phyloP scores from a whole-genome alignment of 768 basidiomycete genomes.

The Bullera alba region DNA sequence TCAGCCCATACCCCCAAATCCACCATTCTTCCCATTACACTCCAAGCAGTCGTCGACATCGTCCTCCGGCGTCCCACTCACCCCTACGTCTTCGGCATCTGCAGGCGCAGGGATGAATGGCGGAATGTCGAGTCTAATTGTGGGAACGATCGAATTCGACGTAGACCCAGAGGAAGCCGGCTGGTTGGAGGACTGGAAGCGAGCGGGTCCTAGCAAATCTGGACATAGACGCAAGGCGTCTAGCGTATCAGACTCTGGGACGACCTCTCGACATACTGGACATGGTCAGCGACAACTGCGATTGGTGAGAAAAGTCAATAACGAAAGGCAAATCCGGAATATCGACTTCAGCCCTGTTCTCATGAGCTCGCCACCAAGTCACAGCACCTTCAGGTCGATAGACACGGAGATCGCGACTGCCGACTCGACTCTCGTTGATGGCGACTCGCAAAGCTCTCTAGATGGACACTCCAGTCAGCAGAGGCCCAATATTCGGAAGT shows the following conservation, averaged over 20 bases:
- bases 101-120: too few species aligned
- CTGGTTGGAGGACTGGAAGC: slow-evolving; percentile 69
- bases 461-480: background rate
- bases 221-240: slow-evolving; percentile 14
- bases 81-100: too few species aligned
- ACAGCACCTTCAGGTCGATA: too few species aligned
- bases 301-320: slow-evolving; percentile 14
- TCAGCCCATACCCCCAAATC: background rate
- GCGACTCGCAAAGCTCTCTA: background rate
- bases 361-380: background rate
- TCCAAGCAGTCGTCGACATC: background rate
- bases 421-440: background rate
- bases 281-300: slow-evolving; percentile 20
- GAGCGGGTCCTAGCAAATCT: slow-evolving; percentile 4
- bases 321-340: background rate
- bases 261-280: too few species aligned
- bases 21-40: slow-evolving; percentile 3
- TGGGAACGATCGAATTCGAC: slow-evolving; percentile 79
- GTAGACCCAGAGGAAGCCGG: slow-evolving; percentile 66
- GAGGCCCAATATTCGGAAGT: background rate
- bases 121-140: slow-evolving; percentile 54
- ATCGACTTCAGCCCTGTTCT: background rate
- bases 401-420: background rate
- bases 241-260: slow-evolving; percentile 8
- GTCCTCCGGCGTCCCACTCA: background rate